Evolutionary conservation across 2,329 filamentous ascomycete species (phyloP).

Genomic region (Colletotrichum orchidophilum): DNA sequence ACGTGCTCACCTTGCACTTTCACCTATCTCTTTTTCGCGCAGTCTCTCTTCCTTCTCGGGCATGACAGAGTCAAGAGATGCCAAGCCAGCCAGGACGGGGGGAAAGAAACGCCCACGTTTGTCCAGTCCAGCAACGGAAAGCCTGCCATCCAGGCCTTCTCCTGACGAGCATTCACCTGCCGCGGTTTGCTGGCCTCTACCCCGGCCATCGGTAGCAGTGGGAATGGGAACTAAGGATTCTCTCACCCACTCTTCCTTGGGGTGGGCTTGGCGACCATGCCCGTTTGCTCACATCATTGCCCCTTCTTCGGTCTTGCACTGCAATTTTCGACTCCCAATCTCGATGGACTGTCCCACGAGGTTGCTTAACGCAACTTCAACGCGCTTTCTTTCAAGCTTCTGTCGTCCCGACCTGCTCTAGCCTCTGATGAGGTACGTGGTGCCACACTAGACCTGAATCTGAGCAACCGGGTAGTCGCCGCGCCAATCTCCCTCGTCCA

Average conservation of each 20-base stretch:
- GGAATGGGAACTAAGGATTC: not conserved
- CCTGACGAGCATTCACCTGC: not conserved
- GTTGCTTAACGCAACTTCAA: not conserved
- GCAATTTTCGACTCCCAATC: not conserved
- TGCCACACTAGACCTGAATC: constrained; percentile 16
- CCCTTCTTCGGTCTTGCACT: not conserved
- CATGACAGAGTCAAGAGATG: not conserved
- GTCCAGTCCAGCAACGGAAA: not conserved
- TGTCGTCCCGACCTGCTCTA: constrained; percentile 8
- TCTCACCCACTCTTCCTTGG: not conserved
- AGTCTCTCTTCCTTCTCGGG: not conserved
- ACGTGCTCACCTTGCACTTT: not conserved
- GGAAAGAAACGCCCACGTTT: not conserved
- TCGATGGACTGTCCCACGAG: not conserved
- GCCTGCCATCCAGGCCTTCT: not conserved
- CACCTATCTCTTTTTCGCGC: not conserved
- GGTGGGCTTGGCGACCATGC: not conserved
- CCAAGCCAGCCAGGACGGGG: not conserved
- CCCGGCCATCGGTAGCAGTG: not conserved
- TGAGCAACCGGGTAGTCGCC: constrained; percentile 1
- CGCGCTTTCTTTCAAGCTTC: not conserved
- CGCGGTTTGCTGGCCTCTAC: not conserved
- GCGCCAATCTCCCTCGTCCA: constrained; percentile 17
- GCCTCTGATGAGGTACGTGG: not conserved
- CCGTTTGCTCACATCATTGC: not conserved